Evolutionary conservation across 2,329 filamentous ascomycete genomes (phyloP), one percentile per base, ranked within the genome.

Genomic region (Colletotrichum incanum): DNA sequence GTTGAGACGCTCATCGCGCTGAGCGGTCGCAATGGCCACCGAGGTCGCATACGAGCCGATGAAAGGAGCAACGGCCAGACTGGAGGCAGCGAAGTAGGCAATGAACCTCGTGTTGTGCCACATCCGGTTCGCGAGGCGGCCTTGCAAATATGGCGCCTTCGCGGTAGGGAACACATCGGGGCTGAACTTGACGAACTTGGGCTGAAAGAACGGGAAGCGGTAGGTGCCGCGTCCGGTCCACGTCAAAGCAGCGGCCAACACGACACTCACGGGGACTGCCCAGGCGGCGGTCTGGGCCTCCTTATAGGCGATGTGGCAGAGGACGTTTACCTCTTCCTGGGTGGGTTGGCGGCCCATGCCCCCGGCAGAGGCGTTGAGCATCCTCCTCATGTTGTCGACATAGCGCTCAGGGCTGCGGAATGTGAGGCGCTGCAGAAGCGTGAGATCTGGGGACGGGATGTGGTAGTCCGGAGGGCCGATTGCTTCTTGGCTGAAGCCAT

Each of bases 171-270:
- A 84, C 16, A 69, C 63, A 39, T 65, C 39, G 11, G 82, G 80
- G 65, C 81, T 76, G 47, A 82, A 80, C 37, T 58, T 75, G 26
- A 68, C 60, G 47, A 77, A 75, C 55, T 81, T 79, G 2, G 83
- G 83, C 47, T 76, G 78, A 75, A 79, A 83, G 50, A 86, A 79
- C 20, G 84, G 83, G 74, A 86, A 86, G 7, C 78, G 79, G 75
- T 81, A 84, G 4, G 76, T 80, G 26, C 74, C 74, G 50, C 81
- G 79, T 5, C 78, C 77, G 12, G 75, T 70, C 43, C 76, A 80
- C 1, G 82, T 70, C 61, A 80, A 39, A 55, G 70, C 74, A 3
- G 63, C 68, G 7, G 81, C 77, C 1, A 79, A 18, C 23, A 69
- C 75, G 0, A 75, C 1, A 1, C 77, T 71, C 28, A 79, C 72